These are phyloP conservation scores for Fraxinus latifolia DNA, from an alignment of 305 asterid genomes.

Conservation along the genomic window DNA sequence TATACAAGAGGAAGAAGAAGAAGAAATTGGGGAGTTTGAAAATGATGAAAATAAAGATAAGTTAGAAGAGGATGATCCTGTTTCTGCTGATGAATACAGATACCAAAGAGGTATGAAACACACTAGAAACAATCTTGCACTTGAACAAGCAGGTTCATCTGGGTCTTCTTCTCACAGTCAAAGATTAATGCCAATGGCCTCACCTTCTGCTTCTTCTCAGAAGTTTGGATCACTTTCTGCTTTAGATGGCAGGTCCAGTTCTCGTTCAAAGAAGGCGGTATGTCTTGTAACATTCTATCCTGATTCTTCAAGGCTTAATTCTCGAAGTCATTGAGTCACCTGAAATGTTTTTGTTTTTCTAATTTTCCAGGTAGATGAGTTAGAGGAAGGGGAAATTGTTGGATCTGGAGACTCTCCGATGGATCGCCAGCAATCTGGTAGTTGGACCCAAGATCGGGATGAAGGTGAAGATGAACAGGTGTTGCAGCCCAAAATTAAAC, in stretches of 20 bases:
- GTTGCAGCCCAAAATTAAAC: conserved; percentile 84
- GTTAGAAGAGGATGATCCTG: conserved; percentile 72
- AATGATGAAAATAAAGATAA: conserved; percentile 80
- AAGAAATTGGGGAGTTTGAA: conserved; percentile 73
- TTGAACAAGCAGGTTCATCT: conserved; percentile 74
- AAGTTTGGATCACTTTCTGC: conserved; percentile 99
- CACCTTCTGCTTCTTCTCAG: conserved; percentile 88
- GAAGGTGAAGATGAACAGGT: conserved; percentile 99
- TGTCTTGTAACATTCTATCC: conserved; percentile 23
- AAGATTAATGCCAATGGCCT: conserved; percentile 50
- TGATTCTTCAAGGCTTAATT: conserved; percentile 10
- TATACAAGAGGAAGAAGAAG: conserved; percentile 74
- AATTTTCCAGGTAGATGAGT: conserved; percentile 64
- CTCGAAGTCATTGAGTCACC: background rate
- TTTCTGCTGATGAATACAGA: conserved; percentile 59
- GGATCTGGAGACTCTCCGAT: conserved; percentile 82
- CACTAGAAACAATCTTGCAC: conserved; percentile 40
- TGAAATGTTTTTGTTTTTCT: conserved; percentile 16
- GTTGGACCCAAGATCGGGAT: conserved; percentile 94
- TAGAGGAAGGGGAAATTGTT: conserved; percentile 97
- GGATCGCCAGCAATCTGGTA: conserved; percentile 94
- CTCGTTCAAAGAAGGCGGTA: conserved; percentile 82
- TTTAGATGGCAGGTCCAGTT: conserved; percentile 73
- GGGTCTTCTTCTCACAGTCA: conserved; percentile 84
- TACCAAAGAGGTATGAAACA: conserved; percentile 50